phyloP scores from a whole-genome alignment of 495 filamentous ascomycete genomes.

The Aspergillus taichungensis region DNA sequence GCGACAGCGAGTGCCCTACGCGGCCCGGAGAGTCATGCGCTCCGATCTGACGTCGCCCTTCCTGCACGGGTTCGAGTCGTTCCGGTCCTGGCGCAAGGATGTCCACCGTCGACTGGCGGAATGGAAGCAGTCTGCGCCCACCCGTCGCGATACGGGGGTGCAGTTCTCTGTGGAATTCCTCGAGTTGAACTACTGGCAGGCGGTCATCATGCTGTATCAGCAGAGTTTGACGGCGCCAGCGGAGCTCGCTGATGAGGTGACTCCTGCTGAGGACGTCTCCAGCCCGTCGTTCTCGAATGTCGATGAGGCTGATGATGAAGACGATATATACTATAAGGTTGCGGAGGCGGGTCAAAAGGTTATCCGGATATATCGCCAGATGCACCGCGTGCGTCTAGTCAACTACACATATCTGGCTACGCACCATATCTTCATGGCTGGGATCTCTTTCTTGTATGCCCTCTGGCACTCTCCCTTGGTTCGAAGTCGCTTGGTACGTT shows the following conservation, averaged over 20 bases:
- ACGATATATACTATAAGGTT: slow-evolving; percentile 84
- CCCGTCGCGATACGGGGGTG: slow-evolving; percentile 70
- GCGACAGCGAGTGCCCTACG: slow-evolving; percentile 43
- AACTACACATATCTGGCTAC: slow-evolving; percentile 97
- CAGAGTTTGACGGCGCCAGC: slow-evolving; percentile 85
- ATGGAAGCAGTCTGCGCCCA: slow-evolving; percentile 80
- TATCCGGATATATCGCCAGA: slow-evolving; percentile 77
- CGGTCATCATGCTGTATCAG: slow-evolving; percentile 92
- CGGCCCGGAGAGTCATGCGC: slow-evolving; percentile 62
- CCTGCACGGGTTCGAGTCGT: slow-evolving; percentile 71
- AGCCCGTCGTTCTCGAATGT: slow-evolving; percentile 50
- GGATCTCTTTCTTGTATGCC: slow-evolving; percentile 92
- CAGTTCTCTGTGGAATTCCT: slow-evolving; percentile 79
- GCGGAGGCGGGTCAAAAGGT: slow-evolving; percentile 93
- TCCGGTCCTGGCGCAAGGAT: slow-evolving; percentile 81
- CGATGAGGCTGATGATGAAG: slow-evolving; percentile 70
- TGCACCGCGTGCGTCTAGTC: slow-evolving; percentile 80
- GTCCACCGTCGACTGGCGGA: slow-evolving; percentile 75
- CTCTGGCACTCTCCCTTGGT: slow-evolving; percentile 94
- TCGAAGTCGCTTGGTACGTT: slow-evolving; percentile 67
- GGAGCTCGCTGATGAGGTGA: slow-evolving; percentile 69
- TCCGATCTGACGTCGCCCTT: slow-evolving; percentile 77
- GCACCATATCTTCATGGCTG: slow-evolving; percentile 95
- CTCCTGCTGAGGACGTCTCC: slow-evolving; percentile 56
- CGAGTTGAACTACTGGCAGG: slow-evolving; percentile 95